phyloP scores from a whole-genome alignment of 306 rosid species.

The Senna siamea region DNA sequence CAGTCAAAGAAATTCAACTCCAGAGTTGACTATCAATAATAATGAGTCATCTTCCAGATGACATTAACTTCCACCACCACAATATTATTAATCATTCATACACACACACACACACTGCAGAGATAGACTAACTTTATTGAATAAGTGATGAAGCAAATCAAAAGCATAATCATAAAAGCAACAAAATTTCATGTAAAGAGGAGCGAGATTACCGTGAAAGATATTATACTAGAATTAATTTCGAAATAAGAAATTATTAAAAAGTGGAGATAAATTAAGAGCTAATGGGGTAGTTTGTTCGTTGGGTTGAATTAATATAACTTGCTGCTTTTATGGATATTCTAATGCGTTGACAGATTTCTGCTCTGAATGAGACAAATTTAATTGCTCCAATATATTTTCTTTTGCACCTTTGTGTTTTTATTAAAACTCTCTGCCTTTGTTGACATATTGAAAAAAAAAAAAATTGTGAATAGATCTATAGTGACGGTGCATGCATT shows the following conservation, averaged over 20 bases:
- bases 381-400: neutral
- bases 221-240: neutral
- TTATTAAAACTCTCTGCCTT: neutral
- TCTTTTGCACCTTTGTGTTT: neutral
- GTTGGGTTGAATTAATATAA: neutral
- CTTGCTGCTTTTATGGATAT: slow-evolving; percentile 1
- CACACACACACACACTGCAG: too few species aligned
- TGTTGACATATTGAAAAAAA: neutral
- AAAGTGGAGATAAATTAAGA: neutral
- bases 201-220: neutral
- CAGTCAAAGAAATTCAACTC: slow-evolving; percentile 2
- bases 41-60: neutral
- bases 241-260: neutral
- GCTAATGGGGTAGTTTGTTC: neutral
- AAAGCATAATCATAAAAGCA: neutral
- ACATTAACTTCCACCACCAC: neutral
- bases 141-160: neutral
- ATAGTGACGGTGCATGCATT: slow-evolving; percentile 3
- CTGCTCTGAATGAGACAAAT: slow-evolving; percentile 21
- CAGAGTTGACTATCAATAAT: neutral
- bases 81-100: neutral
- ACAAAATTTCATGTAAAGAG: neutral
- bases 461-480: neutral
- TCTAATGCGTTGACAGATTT: slow-evolving; percentile 7
- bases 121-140: neutral